Percentiles rank a stretch among this genome's conserved stretches.
phyloP scores from a whole-genome alignment of 2,329 filamentous ascomycete species.

The Celoporthe dispersa region DNA sequence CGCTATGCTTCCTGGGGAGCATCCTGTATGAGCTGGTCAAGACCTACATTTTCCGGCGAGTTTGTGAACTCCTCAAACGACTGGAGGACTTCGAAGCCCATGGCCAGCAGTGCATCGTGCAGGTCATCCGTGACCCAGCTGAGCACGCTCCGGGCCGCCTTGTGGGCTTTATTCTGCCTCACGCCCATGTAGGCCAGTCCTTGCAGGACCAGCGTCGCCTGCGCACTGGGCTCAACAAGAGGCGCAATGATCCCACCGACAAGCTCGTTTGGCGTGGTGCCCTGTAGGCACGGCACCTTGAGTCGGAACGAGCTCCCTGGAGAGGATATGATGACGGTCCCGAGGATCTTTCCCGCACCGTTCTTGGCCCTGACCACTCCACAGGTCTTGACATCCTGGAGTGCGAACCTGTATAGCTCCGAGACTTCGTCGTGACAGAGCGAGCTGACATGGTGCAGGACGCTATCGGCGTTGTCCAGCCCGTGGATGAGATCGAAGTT shows the following conservation, averaged over 20 bases:
- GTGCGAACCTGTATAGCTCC: constrained; percentile 78
- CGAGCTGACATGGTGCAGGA: constrained; percentile 75
- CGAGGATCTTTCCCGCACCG: constrained; percentile 69
- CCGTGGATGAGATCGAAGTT: constrained; percentile 85
- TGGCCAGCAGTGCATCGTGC: constrained; percentile 72
- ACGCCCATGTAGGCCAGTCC: constrained; percentile 81
- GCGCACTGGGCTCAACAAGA: constrained; percentile 71
- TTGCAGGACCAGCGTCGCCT: constrained; percentile 72
- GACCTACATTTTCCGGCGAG: constrained; percentile 58
- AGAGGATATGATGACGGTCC: constrained; percentile 80
- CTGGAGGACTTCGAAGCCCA: constrained; percentile 81
- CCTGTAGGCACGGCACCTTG: constrained; percentile 70
- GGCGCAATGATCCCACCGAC: constrained; percentile 81
- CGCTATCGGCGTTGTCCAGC: constrained; percentile 72
- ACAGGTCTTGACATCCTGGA: constrained; percentile 72
- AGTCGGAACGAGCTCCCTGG: constrained; percentile 69
- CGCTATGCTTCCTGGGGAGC: not conserved
- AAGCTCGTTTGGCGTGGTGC: constrained; percentile 44
- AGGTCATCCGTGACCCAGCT: constrained; percentile 80
- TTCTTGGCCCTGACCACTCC: constrained; percentile 84
- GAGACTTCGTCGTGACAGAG: constrained; percentile 77
- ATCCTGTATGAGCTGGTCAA: not conserved
- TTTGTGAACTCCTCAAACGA: constrained; percentile 81
- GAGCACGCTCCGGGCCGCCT: constrained; percentile 72
- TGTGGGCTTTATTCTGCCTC: constrained; percentile 79